phyloP scores from a whole-genome alignment of 2,329 filamentous ascomycete species.

The Scortechinia acanthostroma region DNA sequence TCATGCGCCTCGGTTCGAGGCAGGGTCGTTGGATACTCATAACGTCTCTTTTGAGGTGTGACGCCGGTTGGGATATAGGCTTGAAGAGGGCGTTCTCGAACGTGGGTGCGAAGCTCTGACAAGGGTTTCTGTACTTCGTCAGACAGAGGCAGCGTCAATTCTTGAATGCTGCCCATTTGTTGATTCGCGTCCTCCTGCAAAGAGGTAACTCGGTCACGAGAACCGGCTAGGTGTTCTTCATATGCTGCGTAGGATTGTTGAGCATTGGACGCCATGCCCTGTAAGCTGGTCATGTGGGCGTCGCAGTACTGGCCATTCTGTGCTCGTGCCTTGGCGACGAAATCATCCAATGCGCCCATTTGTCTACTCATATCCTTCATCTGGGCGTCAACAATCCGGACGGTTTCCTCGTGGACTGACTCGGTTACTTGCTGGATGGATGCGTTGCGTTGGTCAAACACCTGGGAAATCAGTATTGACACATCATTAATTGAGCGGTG shows the following conservation, averaged over 20 bases:
- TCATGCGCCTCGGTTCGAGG: constrained; percentile 37
- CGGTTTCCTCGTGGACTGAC: constrained; percentile 82
- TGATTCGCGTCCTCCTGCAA: constrained; percentile 63
- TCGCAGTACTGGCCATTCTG: constrained; percentile 76
- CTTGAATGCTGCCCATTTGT: constrained; percentile 48
- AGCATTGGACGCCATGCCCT: constrained; percentile 58
- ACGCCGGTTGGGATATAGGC: constrained; percentile 55
- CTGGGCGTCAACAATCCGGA: constrained; percentile 83
- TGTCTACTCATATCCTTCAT: constrained; percentile 80
- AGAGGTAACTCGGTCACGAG: constrained; percentile 59
- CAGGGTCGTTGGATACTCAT: constrained; percentile 48
- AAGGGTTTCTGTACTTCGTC: constrained; percentile 24
- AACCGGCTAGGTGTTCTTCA: constrained; percentile 61
- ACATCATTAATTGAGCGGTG: constrained; percentile 13
- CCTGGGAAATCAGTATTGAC: constrained; percentile 24
- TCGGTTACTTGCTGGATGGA: constrained; percentile 77
- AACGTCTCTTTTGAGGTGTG: constrained; percentile 51
- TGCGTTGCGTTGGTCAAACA: constrained; percentile 72
- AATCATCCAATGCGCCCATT: constrained; percentile 83
- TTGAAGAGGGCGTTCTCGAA: constrained; percentile 38
- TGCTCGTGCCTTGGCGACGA: constrained; percentile 72
- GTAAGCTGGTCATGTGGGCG: constrained; percentile 60
- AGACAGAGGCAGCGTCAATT: constrained; percentile 53
- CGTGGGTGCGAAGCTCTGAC: constrained; percentile 36
- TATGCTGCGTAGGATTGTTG: constrained; percentile 69